These are phyloP conservation scores for Verticillium alfalfae DNA, from an alignment of 2,329 filamentous ascomycete species.

Conservation along the genomic window DNA sequence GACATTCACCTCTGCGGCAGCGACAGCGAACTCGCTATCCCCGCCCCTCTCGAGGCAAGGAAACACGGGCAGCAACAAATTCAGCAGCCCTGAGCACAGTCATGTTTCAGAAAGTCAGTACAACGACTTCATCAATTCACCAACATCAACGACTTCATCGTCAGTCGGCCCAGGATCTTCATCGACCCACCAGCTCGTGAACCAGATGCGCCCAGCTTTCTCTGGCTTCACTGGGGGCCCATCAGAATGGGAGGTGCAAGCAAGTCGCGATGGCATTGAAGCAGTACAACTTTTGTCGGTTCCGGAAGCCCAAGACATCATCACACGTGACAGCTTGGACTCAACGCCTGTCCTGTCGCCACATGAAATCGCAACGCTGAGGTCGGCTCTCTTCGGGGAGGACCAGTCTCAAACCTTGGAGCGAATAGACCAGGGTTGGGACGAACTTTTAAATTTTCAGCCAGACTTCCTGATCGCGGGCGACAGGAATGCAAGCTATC, in stretches of 20 bases:
- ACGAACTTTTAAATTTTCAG: slow-evolving; percentile 44
- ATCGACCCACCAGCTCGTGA: background rate
- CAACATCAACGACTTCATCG: background rate
- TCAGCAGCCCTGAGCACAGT: background rate
- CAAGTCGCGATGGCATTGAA: slow-evolving; percentile 9
- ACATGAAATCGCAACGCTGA: slow-evolving; percentile 14
- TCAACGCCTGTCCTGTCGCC: slow-evolving; percentile 8
- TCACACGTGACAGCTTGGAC: slow-evolving; percentile 8
- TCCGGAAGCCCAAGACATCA: slow-evolving; percentile 9
- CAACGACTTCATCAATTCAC: slow-evolving; percentile 1
- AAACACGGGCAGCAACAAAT: background rate
- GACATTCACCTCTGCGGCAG: background rate
- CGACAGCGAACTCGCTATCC: background rate
- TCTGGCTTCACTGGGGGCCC: background rate
- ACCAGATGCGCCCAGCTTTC: background rate
- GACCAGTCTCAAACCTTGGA: background rate
- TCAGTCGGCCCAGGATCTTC: background rate
- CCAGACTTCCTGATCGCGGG: slow-evolving; percentile 31
- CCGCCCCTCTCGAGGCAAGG: background rate
- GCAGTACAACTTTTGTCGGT: slow-evolving; percentile 9
- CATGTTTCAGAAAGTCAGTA: slow-evolving; percentile 10
- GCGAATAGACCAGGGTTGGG: slow-evolving; percentile 25
- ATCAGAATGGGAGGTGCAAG: slow-evolving; percentile 6
- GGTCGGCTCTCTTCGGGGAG: slow-evolving; percentile 17
- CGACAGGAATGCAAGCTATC: slow-evolving; percentile 1